These are phyloP conservation scores for Exutisphaerella laricina DNA, from an alignment of 2,329 filamentous ascomycete species.

Conservation along the genomic window DNA sequence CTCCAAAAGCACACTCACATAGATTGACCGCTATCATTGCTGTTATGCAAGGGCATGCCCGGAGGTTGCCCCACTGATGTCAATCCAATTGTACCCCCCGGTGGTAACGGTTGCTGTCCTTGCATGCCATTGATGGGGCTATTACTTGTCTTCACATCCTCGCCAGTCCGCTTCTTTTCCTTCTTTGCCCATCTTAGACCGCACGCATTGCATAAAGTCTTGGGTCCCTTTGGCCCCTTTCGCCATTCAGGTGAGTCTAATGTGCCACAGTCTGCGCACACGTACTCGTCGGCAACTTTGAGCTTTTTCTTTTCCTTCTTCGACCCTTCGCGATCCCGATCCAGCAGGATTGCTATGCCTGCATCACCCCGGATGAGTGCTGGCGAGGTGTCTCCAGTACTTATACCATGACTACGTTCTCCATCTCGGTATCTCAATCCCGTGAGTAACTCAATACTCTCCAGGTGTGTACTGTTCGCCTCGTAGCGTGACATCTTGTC, in stretches of 20 bases:
- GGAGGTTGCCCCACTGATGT: conserved; percentile 18
- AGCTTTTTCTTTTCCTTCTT: conserved; percentile 88
- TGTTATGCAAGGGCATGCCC: conserved; percentile 22
- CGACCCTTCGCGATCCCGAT: conserved; percentile 71
- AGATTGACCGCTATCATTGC: conserved; percentile 15
- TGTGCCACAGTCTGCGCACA: conserved; percentile 93
- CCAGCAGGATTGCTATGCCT: conserved; percentile 75
- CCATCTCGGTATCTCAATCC: conserved; percentile 82
- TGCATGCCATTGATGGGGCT: conserved; percentile 17
- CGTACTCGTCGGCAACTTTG: conserved; percentile 78
- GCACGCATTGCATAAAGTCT: conserved; percentile 93
- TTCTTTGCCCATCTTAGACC: conserved; percentile 48
- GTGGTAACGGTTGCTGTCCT: conserved; percentile 13
- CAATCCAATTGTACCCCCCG: conserved; percentile 13
- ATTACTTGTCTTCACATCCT: conserved; percentile 22
- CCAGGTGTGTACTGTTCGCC: conserved; percentile 63
- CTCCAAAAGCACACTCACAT: conserved; percentile 7
- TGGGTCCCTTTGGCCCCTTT: conserved; percentile 86
- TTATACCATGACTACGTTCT: conserved; percentile 81
- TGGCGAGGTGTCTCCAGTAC: conserved; percentile 75
- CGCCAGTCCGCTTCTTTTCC: conserved; percentile 34
- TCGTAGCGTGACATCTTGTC: conserved; percentile 85
- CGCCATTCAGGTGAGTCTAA: conserved; percentile 94
- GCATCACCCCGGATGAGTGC: conserved; percentile 78
- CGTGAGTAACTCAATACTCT: conserved; percentile 89